Base-by-base conservation (phyloP, 2,329 filamentous ascomycete genomes). In the Fusarium napiforme region DNA sequence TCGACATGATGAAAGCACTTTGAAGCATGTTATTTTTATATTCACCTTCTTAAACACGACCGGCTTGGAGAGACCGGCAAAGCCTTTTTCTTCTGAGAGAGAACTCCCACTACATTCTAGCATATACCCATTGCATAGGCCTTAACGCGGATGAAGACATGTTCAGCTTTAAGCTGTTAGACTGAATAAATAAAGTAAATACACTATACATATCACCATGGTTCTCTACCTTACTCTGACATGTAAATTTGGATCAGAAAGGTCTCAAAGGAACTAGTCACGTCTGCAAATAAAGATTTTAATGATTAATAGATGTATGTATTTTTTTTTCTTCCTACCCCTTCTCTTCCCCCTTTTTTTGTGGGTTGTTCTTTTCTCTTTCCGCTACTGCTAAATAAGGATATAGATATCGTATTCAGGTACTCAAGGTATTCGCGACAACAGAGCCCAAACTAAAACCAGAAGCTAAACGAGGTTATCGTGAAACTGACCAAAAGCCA, bases 41-140 rank as follows among this genome's bases (percentile, higher is more conserved):
- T 76, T 74, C 52, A 60, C 58, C 49, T 64, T 63, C 16, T 67
- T 64, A 43, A n/a, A 62, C 36, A 18, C 42, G 46, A 58, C 40
- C 50, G 67, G 66, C 60, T 67, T 73, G 73, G 62, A 67, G 58
- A 64, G 58, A 45, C 53, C 59, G 42, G 45, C 32, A 61, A 40
- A 34, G 63, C 67, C 45, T 50, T 60, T 55, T 62, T 67, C 23
- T 45, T 69, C 62, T 65, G 53, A 64, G 63, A 68, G 52, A 66
- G 60, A 64, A 69, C 64, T 40, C 46, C 71, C 78, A 63, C 71
- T 81, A 74, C 75, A 72, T 79, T 81, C 74, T 78, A 80, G 78
- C 77, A 81, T 81, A 81, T 81, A 81, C 78, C 80, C 79, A 73
- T 79, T 79, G 76, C 80, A 81, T 79, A 79, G 67, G 76, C 75